Base-by-base conservation (phyloP, 2,329 filamentous ascomycete species). In the Basipetospora chlamydospora region DNA sequence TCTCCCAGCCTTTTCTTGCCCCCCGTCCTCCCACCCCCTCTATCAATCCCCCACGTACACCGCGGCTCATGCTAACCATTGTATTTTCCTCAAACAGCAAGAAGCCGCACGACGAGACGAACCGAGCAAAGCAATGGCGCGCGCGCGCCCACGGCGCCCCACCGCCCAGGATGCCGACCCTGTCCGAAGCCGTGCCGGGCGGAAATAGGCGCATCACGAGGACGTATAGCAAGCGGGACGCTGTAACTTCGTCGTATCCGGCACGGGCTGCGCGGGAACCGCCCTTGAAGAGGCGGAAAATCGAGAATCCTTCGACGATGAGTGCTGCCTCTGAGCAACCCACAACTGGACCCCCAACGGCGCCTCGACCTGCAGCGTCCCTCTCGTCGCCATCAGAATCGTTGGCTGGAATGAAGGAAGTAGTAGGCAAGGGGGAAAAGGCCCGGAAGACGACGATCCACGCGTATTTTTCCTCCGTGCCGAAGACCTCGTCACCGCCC, bases 191-290 rank as follows among this genome's bases (percentile, higher is more conserved):
- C 22, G 11, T n/a, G n/a, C n/a, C n/a, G n/a, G n/a, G 17, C 6
- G 4, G 26, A 10, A 37, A 26, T 25, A 41, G 41, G 10, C 41
- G 41, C 17, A 31, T 41, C 3, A 43, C 60, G 11, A 53, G 57
- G 39, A 63, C 60, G 10, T 64, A 63, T 28, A 57, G 59, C 29
- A 59, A 56, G 41, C 53, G 55, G n/a, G 20, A 33, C 7, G 23
- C 9, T 23, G 37, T 43, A 7, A 42, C 44, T 12, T 32, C 28
- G 5, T 16, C 21, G 10, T 20, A 18, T 5, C 9, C 30, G 4
- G 15, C 30, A 16, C 11, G 18, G 6, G 13, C 21, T n/a, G 16
- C 21, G 10, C 18, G 16, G 10, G 15, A 32, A n/a, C 35, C 28
- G 9, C 28, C 28, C 20, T 21, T 20, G 5, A 37, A 37, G 13